These are phyloP conservation scores for Umbelopsis vinacea DNA, from an alignment of 192 early-diverging fungal species.

Conservation along the genomic window DNA sequence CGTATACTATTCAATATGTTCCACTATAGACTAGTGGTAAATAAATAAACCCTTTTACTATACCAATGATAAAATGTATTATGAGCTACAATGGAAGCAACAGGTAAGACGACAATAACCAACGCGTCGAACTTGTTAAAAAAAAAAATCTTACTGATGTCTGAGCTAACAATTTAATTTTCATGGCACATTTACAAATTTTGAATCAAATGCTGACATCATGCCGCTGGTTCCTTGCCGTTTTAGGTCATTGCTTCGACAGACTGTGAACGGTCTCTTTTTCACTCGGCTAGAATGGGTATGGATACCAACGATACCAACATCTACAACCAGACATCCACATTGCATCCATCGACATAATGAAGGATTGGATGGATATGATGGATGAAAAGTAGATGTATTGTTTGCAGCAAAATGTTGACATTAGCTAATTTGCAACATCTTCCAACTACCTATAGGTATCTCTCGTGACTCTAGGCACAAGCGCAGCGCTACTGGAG, in stretches of 20 bases:
- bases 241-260: not conserved
- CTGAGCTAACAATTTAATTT: no score
- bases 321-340: not conserved
- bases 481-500: constrained; percentile 97
- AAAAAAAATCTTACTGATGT: no score
- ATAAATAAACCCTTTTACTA: no score
- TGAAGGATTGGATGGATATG: constrained; percentile 7
- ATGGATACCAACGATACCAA: not conserved
- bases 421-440: constrained; percentile 9
- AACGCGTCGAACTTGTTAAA: no score
- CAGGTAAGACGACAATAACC: no score
- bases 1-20: no score
- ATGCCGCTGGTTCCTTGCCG: not conserved
- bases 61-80: no score
- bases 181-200: no score
- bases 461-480: constrained; percentile 99
- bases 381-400: constrained; percentile 9
- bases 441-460: constrained; percentile 62
- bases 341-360: constrained; percentile 5
- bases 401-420: not conserved
- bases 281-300: constrained; percentile 24
- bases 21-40: no score
- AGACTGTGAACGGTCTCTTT: constrained; percentile 13
- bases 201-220: not conserved
- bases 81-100: no score